Percentiles rank a stretch among this genome's conserved stretches.
These are phyloP conservation scores for Pseudocercospora vitis DNA, from an alignment of 2,329 filamentous ascomycete species.

Conservation along the genomic window DNA sequence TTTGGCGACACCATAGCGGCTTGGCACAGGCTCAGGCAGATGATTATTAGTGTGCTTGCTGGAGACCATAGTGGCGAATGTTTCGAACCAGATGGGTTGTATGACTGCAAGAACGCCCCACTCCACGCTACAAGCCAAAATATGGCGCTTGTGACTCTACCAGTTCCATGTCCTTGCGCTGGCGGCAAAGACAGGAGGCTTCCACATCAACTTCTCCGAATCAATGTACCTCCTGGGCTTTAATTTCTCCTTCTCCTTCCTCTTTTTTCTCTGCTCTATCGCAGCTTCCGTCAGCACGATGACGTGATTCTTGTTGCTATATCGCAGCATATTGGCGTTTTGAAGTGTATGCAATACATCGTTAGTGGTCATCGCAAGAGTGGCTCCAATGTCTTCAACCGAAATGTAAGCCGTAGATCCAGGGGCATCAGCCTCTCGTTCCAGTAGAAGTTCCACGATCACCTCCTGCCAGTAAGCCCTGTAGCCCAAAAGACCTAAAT, in stretches of 20 bases:
- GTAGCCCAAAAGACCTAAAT: slow-evolving; percentile 89
- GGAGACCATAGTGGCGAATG: no score
- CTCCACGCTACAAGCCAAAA: background rate
- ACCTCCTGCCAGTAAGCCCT: slow-evolving; percentile 97
- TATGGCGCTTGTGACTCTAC: slow-evolving; percentile 48
- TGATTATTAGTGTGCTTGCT: no score
- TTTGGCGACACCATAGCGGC: no score
- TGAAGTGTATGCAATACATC: slow-evolving; percentile 95
- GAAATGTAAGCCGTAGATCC: slow-evolving; percentile 66
- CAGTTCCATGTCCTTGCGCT: slow-evolving; percentile 93
- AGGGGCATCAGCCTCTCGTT: slow-evolving; percentile 53
- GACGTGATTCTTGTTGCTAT: slow-evolving; percentile 95
- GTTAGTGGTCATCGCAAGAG: slow-evolving; percentile 92
- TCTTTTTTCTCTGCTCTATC: slow-evolving; percentile 65
- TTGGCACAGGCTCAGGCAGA: no score
- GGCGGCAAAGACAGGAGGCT: slow-evolving; percentile 90
- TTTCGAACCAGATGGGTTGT: no score
- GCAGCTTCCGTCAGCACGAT: slow-evolving; percentile 87
- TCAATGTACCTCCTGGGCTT: slow-evolving; percentile 79
- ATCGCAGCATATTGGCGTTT: slow-evolving; percentile 90
- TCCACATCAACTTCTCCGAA: slow-evolving; percentile 81
- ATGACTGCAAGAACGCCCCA: background rate
- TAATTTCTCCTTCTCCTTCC: slow-evolving; percentile 70
- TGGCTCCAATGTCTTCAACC: slow-evolving; percentile 77
- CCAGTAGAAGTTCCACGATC: slow-evolving; percentile 81